Base-by-base conservation (phyloP, 352 stramenopile genomes). In the Phytophthora vignae region DNA sequence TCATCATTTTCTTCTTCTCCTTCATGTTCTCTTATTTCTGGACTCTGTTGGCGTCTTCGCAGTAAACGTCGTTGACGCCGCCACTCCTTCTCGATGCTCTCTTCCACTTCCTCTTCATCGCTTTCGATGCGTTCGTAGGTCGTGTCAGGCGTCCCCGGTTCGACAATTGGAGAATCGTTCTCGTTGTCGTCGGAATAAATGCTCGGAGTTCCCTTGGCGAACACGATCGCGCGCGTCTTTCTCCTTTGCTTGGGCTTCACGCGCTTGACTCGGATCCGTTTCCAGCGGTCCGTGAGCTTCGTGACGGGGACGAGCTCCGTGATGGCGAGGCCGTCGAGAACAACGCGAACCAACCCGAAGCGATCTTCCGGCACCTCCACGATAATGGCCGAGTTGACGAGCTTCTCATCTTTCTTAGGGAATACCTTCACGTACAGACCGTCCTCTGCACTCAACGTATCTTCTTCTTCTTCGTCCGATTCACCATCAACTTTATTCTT, bases 401-500 rank as follows among this genome's bases (percentile, higher is more conserved):
- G 15, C 12, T 73, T 63, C 12, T 88, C 84, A 21, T 61, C 66
- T 63, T 88, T 89, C 19, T 71, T 61, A 3, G 84, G 86, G 10
- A 81, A 82, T 11, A 88, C 55, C 29, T 93, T 93, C 36, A 92
- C 78, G 38, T 90, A 92, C 3, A 93, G 69, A 7, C 86, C 86
- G 25, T 86, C 81, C 2, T 73, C 40, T 10, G 74, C 60, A 2
- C 69, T 83, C 21, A 84, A 44, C 17, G 62, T 31, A 12, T 33
- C 14, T 29, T 63, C 12, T n/a, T 22, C 6, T 14, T 61, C 33
- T n/a, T 65, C 50, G 17, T 44, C 56, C 5, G 49, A 73, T 9
- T 55, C 40, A 14, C 6, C 31, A 21, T 64, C 22, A 8, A 15
- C 25, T 8, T 49, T 42, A 40, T 27, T 59, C 31, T 19, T 42